Evolutionary conservation across 2,329 filamentous ascomycete genomes (phyloP).

Genomic region (Penicillium nordicum): DNA sequence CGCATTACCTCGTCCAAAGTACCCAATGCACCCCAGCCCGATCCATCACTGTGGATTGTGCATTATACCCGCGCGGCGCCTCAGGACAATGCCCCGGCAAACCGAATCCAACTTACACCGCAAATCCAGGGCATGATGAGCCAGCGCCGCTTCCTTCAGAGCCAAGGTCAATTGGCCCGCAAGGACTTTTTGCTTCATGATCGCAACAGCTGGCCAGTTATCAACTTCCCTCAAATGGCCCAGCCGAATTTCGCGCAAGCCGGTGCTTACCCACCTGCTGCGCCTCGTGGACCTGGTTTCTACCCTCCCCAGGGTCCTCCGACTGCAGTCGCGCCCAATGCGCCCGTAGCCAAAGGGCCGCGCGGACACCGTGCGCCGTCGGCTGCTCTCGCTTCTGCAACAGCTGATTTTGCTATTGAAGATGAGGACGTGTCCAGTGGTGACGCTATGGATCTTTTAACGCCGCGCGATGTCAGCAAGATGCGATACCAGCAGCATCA

Average conservation of each 20-base stretch:
- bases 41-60: slow-evolving; percentile 83
- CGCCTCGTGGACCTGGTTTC: slow-evolving; percentile 37
- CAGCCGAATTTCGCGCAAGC: slow-evolving; percentile 52
- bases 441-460: slow-evolving; percentile 85
- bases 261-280: slow-evolving; percentile 41
- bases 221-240: slow-evolving; percentile 62
- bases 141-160: slow-evolving; percentile 59
- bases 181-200: slow-evolving; percentile 96
- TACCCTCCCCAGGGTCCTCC: slow-evolving; percentile 32
- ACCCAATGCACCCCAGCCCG: slow-evolving; percentile 67
- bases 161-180: slow-evolving; percentile 75
- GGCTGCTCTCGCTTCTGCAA: slow-evolving; percentile 33
- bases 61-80: slow-evolving; percentile 80
- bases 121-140: slow-evolving; percentile 42
- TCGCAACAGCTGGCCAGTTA: slow-evolving; percentile 81
- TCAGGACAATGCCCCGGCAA: slow-evolving; percentile 67
- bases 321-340: slow-evolving; percentile 25
- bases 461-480: slow-evolving; percentile 82
- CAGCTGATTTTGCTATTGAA: slow-evolving; percentile 58
- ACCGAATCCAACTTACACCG: slow-evolving; percentile 49
- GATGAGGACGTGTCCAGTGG: slow-evolving; percentile 86
- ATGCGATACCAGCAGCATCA: slow-evolving; percentile 90
- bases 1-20: slow-evolving; percentile 70
- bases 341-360: slow-evolving; percentile 33
- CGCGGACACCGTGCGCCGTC: slow-evolving; percentile 46